Conservation (phyloP, 495 filamentous ascomycete genomes). For the Mycothermus thermophilus region DNA sequence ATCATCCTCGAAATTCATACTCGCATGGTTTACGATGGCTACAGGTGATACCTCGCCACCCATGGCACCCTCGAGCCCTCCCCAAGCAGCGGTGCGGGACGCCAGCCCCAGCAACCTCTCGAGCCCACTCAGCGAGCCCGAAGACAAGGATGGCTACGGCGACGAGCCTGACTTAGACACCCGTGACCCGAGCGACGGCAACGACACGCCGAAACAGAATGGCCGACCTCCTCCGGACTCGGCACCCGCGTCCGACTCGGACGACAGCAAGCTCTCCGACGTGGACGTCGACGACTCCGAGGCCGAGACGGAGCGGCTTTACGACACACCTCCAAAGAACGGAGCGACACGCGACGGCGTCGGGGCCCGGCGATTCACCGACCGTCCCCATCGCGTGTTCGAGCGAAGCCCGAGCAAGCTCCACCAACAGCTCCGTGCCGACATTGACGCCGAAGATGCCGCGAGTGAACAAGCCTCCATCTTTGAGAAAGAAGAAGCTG, state of each 20-base stretch:
- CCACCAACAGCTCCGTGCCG: slow-evolving; percentile 29
- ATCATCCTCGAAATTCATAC: background rate
- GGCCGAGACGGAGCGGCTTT: slow-evolving; percentile 90
- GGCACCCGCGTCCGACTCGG: slow-evolving; percentile 17
- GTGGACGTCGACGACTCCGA: slow-evolving; percentile 80
- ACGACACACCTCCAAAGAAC: slow-evolving; percentile 73
- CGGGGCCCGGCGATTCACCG: slow-evolving; percentile 20
- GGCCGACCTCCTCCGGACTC: slow-evolving; percentile 34
- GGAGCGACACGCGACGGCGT: slow-evolving; percentile 46
- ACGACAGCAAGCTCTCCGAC: slow-evolving; percentile 32
- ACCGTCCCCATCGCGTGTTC: slow-evolving; percentile 24
- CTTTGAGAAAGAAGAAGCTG: slow-evolving; percentile 33
- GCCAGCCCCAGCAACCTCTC: slow-evolving; percentile 29
- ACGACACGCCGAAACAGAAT: slow-evolving; percentile 38
- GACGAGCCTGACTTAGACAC: slow-evolving; percentile 34
- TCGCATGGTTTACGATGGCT: slow-evolving; percentile 27
- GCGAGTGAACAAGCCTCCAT: slow-evolving; percentile 26
- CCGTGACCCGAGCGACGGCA: slow-evolving; percentile 5
- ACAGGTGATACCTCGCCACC: slow-evolving; percentile 31
- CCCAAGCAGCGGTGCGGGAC: slow-evolving; percentile 26
- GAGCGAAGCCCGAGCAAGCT: slow-evolving; percentile 58
- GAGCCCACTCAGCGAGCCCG: slow-evolving; percentile 82
- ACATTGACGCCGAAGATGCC: slow-evolving; percentile 21
- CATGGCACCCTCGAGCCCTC: slow-evolving; percentile 32
- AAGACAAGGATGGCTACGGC: slow-evolving; percentile 47